Conservation (phyloP, 176 grass and related monocot species). For the Oryza australiensis region DNA sequence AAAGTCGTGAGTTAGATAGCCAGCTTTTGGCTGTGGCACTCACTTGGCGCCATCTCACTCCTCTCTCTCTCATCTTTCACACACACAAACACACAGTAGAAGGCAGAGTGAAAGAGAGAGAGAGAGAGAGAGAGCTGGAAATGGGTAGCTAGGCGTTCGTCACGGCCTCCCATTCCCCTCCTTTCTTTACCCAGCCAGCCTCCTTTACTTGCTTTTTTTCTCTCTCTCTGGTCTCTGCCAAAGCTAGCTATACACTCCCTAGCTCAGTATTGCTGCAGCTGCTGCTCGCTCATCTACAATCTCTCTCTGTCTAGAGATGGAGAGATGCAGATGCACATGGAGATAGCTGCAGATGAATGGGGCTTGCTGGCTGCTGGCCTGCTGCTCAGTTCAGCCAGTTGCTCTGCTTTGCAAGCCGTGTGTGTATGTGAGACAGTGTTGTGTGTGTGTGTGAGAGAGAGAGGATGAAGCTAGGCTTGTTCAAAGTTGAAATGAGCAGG, state of each 20-base stretch:
- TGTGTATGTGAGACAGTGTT: background rate
- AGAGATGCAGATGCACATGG: background rate
- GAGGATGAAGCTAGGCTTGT: background rate
- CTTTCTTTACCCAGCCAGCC: constrained; percentile 23
- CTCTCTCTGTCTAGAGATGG: background rate
- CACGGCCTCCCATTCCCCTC: constrained; percentile 43
- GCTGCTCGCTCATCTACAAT: background rate
- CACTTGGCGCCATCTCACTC: constrained; percentile 48
- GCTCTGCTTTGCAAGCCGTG: constrained; percentile 26
- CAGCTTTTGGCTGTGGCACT: constrained; percentile 68
- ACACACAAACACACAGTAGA: background rate
- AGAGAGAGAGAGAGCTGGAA: constrained; percentile 40
- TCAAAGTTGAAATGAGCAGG: background rate
- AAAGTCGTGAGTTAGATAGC: constrained; percentile 47
- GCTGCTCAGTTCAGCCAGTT: no score
- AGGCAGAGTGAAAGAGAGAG: constrained; percentile 10
- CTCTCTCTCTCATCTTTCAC: background rate
- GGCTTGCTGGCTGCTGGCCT: background rate
- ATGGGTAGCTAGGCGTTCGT: constrained; percentile 37
- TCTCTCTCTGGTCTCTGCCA: background rate
- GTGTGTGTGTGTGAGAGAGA: no score
- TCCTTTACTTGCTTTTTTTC: constrained; percentile 30
- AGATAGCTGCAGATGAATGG: background rate
- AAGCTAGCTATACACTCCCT: background rate
- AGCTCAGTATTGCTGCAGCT: background rate